These are phyloP conservation scores for Vachellia collinsii DNA, from an alignment of 306 rosid species.

Conservation along the genomic window DNA sequence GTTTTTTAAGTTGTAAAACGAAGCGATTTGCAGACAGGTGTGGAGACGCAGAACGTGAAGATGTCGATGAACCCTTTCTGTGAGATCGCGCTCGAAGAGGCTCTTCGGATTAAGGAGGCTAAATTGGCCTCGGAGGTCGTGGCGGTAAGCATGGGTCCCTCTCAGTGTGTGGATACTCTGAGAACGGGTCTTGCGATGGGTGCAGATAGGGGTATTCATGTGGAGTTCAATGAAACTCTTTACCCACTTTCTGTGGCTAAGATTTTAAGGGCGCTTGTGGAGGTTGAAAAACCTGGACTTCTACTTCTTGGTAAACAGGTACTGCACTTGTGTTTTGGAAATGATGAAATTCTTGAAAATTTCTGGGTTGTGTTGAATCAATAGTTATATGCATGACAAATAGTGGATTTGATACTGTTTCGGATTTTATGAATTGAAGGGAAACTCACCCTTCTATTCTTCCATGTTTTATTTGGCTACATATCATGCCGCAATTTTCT, in stretches of 20 bases:
- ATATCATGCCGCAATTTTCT: background rate
- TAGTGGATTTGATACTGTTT: background rate
- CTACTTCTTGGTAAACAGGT: slow-evolving; percentile 93
- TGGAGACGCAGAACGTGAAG: slow-evolving; percentile 94
- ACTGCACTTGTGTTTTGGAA: background rate
- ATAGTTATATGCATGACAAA: background rate
- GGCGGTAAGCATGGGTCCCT: slow-evolving; percentile 79
- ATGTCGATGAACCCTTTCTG: slow-evolving; percentile 99
- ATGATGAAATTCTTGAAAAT: slow-evolving; percentile 1
- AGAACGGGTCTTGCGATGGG: slow-evolving; percentile 94
- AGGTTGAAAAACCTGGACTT: slow-evolving; percentile 82
- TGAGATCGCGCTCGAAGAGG: slow-evolving; percentile 94
- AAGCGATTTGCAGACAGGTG: slow-evolving; percentile 61
- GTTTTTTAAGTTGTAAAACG: background rate
- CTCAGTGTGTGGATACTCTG: slow-evolving; percentile 77
- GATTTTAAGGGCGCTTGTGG: slow-evolving; percentile 71
- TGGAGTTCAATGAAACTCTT: slow-evolving; percentile 53
- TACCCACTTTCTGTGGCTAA: slow-evolving; percentile 81
- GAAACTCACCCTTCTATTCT: background rate
- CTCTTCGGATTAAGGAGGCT: slow-evolving; percentile 78
- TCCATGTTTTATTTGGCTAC: background rate
- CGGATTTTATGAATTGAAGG: background rate
- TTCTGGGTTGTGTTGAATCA: background rate
- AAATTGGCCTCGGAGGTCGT: slow-evolving; percentile 89
- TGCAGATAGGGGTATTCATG: slow-evolving; percentile 91